Base-by-base conservation (phyloP, 2,329 filamentous ascomycete species). In the Dendrostoma leiphaemia region DNA sequence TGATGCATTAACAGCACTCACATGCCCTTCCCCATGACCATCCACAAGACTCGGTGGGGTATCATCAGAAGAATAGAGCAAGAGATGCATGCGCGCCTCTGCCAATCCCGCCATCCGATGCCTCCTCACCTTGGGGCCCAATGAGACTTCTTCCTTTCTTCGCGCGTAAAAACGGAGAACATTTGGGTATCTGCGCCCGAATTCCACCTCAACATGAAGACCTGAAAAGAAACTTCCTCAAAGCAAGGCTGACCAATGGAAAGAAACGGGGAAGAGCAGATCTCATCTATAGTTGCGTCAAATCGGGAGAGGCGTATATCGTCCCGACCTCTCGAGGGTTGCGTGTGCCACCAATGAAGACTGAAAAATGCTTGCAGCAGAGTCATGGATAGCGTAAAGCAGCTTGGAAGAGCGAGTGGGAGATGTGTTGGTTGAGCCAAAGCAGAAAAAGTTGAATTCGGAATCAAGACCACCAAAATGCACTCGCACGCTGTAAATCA, bases 401-500 rank as follows among this genome's bases (percentile, higher is more conserved):
- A n/a, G n/a, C n/a, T n/a, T n/a, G n/a, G n/a, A n/a, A 34, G 6
- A 37, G 29, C 45, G 45, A 47, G 45, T 37, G 32, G 44, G 13
- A 47, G 19, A 24, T 4, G 29, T 47, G 29, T 24, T 31, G 37
- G 29, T 24, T 31, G 37, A 56, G 17, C 41, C 38, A 40, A 21
- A 48, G 45, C 13, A 8, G 35, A 21, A 28, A 9, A 12, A 28
- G 6, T 31, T 4, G 23, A 6, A 34, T n/a, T 26, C 9, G 34
- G 19, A 24, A 34, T 10, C 8, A 48, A 15, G 15, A 37, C 15
- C 26, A 12, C 3, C n/a, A 29, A 24, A 41, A 29, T 40, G 28
- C 53, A 55, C 17, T 40, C 19, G 35, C 24, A 28, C 26, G 12
- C 49, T 51, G 28, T 40, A 46, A 47, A 51, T 15, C 34, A 51